Evolutionary conservation across 2,329 filamentous ascomycete species (phyloP), one percentile per base, ranked within the genome.

Genomic region (Falciphora oryzae): DNA sequence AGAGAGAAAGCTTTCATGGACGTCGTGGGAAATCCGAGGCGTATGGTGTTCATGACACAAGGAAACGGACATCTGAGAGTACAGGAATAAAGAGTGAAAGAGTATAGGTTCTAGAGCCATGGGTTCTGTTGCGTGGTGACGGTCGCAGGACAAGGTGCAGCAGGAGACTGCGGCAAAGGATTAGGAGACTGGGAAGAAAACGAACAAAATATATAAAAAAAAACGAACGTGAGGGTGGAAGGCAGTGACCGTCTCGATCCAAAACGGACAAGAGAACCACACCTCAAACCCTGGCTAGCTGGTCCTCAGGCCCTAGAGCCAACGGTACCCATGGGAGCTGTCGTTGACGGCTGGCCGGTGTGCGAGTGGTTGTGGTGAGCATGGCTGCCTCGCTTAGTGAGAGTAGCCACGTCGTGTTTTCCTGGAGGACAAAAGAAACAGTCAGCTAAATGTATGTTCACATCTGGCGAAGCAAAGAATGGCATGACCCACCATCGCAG

Each of bases 401-500:
- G 74, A 64, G 81, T 85, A 64, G 85, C 83, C 61, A 92, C 89
- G 73, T 92, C 89, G 71, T 92, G 89, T 79, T 90, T 91, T 69
- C 89, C 88, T 90, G 62, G 7, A 7, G 1, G 29, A 16, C 59
- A 65, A 53, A 63, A 32, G n/a, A 57, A 64, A 18, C 62, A 72
- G 71, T 73, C 64, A 70, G 64, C n/a, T 63, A 32, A 11, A 29
- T 29, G n/a, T 11, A 31, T 22, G 6, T 28, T 53, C 22, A 27
- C n/a, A 32, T 28, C 57, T 25, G 57, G 38, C n/a, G 53, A 56
- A 25, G 13, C 31, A 38, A 32, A 53, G 29, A 31, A 56, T 0
- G 27, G 35, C 22, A 27, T 8, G 65, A 80, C 89, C 85, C 83
- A 94, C 93, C 95, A 84, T 98, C 95, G 77, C 95, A 99, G 79